Evolutionary conservation across 345 rosid species (phyloP).

Genomic region (Limnanthes douglasii): DNA sequence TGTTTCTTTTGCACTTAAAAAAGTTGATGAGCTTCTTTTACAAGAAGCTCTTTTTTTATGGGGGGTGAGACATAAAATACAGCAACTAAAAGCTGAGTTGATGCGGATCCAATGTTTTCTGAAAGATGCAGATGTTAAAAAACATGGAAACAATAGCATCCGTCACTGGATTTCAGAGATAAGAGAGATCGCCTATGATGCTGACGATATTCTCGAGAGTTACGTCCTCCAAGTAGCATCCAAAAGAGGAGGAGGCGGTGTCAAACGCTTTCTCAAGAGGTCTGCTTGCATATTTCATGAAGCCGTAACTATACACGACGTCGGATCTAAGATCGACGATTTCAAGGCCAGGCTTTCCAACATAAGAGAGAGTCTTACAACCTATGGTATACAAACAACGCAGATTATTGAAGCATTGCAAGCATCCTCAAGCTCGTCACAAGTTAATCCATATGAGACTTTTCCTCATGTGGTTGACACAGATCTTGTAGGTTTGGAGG

Average conservation of each 20-base stretch:
- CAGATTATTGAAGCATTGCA: slow-evolving; percentile 6
- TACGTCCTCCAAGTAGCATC: slow-evolving; percentile 11
- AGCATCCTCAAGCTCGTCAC: slow-evolving; percentile 7
- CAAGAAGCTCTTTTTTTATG: slow-evolving; percentile 8
- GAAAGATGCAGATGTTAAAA: slow-evolving; percentile 20
- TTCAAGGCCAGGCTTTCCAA: slow-evolving; percentile 19
- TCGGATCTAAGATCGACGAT: slow-evolving; percentile 7
- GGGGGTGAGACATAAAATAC: slow-evolving; percentile 9
- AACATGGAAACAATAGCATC: slow-evolving; percentile 15
- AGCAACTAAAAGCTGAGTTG: slow-evolving; percentile 18
- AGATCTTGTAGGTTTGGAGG: slow-evolving; percentile 27
- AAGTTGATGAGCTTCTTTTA: slow-evolving; percentile 11
- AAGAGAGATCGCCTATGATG: slow-evolving; percentile 16
- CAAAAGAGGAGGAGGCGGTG: slow-evolving; percentile 6
- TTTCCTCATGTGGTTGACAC: slow-evolving; percentile 20
- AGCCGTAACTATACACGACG: slow-evolving; percentile 7
- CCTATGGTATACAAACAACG: slow-evolving; percentile 16
- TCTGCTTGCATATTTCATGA: slow-evolving; percentile 5
- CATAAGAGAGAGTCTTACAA: slow-evolving; percentile 17
- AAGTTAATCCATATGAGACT: slow-evolving; percentile 12
- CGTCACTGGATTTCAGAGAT: slow-evolving; percentile 18
- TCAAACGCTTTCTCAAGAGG: slow-evolving; percentile 7
- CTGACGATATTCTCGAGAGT: slow-evolving; percentile 17
- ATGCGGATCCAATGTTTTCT: slow-evolving; percentile 16
- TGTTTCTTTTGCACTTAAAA: slow-evolving; percentile 14